phyloP scores from a whole-genome alignment of 805 yeast species.

The Candida ponderosae region DNA sequence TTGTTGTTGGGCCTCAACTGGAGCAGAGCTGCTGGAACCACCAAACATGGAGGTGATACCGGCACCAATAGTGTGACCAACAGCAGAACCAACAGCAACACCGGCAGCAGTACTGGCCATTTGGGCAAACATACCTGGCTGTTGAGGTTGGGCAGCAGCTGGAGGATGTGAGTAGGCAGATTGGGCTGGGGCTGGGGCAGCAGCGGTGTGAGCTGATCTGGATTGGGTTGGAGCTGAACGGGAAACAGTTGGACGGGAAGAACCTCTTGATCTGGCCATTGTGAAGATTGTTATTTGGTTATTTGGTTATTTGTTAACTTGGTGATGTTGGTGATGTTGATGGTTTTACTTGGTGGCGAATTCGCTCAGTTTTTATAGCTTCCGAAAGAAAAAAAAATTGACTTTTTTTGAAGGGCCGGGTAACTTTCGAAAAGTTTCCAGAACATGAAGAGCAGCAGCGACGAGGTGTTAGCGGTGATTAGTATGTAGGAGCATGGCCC shows the following conservation, averaged over 20 bases:
- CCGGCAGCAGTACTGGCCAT: conserved; percentile 99
- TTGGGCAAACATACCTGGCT: conserved; percentile 89
- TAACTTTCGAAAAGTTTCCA: no score
- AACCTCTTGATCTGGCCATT: conserved; percentile 41
- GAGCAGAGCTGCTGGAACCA: conserved; percentile 56
- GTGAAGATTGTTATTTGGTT: no score
- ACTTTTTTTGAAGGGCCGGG: no score
- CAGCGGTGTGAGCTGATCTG: conserved; percentile 74
- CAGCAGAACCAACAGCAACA: conserved; percentile 97
- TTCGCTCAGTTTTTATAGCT: no score
- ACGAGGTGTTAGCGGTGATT: no score
- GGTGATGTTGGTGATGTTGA: no score
- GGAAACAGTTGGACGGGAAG: conserved; percentile 36
- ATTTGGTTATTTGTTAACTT: no score
- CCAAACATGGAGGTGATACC: conserved; percentile 88
- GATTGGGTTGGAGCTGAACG: conserved; percentile 41
- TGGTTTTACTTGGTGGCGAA: no score
- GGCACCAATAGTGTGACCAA: conserved; percentile 95
- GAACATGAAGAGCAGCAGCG: no score
- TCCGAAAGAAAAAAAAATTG: background rate
- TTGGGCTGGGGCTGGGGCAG: conserved; percentile 47
- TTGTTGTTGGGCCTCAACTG: conserved; percentile 36
- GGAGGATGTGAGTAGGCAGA: conserved; percentile 45
- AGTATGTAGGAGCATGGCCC: no score
- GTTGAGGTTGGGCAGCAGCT: conserved; percentile 41